Conservation (phyloP, 2,329 filamentous ascomycete species). For the Monascus ruber region DNA sequence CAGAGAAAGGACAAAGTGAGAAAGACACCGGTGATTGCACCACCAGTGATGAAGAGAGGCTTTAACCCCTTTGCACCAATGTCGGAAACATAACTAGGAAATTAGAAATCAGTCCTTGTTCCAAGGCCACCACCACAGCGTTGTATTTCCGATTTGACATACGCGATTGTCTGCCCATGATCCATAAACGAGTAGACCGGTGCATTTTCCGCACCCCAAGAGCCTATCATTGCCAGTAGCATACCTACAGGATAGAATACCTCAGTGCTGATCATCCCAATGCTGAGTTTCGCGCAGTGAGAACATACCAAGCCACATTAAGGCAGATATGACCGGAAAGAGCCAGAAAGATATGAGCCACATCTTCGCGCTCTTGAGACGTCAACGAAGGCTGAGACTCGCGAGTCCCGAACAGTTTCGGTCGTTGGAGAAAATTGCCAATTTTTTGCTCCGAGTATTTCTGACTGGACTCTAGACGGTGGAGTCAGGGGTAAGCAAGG, state of each 20-base stretch:
- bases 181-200: constrained; percentile 44
- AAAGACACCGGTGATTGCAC: constrained; percentile 56
- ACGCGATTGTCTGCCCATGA: constrained; percentile 42
- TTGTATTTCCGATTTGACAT: constrained; percentile 12
- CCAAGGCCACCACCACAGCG: background rate
- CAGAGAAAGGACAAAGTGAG: constrained; percentile 70
- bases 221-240: constrained; percentile 49
- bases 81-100: constrained; percentile 37
- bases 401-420: constrained; percentile 1
- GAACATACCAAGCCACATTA: constrained; percentile 40
- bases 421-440: no score
- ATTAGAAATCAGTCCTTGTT: no score
- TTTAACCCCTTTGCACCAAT: constrained; percentile 48
- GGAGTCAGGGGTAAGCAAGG: no score
- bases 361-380: constrained; percentile 16
- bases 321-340: constrained; percentile 48
- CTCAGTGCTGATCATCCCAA: background rate
- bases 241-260: constrained; percentile 33
- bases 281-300: background rate
- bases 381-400: constrained; percentile 1
- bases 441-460: no score
- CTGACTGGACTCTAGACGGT: no score
- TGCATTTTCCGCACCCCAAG: constrained; percentile 42
- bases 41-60: constrained; percentile 52
- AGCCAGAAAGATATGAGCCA: constrained; percentile 40